Percentiles rank a stretch among this genome's conserved stretches.
Evolutionary conservation across 2,329 filamentous ascomycete genomes (phyloP).

Genomic region (Trichoderma citrinoviride): DNA sequence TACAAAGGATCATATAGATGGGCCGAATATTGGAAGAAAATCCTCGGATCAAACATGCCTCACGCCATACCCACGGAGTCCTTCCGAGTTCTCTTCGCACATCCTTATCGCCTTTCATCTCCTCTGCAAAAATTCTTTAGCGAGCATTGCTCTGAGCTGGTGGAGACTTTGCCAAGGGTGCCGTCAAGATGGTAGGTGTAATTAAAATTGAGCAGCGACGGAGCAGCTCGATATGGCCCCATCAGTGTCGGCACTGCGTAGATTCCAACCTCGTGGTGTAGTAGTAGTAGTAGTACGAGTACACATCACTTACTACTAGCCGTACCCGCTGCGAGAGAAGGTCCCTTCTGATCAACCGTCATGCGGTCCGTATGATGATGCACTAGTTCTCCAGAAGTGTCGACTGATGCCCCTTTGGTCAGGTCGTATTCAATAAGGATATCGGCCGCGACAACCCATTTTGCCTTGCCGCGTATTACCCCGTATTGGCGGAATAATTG

Average conservation of each 20-base stretch:
- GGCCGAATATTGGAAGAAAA: neutral
- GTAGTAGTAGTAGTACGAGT: neutral
- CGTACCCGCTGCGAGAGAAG: neutral
- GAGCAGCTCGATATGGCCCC: neutral
- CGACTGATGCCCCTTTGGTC: neutral
- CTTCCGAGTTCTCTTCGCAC: neutral
- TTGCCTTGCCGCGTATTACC: neutral
- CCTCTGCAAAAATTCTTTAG: neutral
- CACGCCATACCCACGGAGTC: neutral
- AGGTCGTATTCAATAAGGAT: neutral
- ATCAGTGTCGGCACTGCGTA: neutral
- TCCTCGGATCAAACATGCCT: neutral
- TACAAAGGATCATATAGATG: neutral
- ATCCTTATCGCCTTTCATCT: conserved; percentile 3
- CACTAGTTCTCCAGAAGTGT: neutral
- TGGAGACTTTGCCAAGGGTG: neutral
- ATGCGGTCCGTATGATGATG: neutral
- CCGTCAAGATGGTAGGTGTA: neutral
- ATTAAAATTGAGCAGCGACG: conserved; percentile 1
- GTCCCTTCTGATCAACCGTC: neutral
- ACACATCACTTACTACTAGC: neutral
- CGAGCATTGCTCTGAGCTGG: conserved; percentile 10
- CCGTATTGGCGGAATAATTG: conserved; percentile 13
- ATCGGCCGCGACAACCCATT: neutral
- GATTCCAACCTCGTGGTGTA: neutral